Percentiles rank a stretch among this genome's conserved stretches.
Evolutionary conservation across 2,329 filamentous ascomycete genomes (phyloP).

Genomic region (Tolypocladium paradoxum): DNA sequence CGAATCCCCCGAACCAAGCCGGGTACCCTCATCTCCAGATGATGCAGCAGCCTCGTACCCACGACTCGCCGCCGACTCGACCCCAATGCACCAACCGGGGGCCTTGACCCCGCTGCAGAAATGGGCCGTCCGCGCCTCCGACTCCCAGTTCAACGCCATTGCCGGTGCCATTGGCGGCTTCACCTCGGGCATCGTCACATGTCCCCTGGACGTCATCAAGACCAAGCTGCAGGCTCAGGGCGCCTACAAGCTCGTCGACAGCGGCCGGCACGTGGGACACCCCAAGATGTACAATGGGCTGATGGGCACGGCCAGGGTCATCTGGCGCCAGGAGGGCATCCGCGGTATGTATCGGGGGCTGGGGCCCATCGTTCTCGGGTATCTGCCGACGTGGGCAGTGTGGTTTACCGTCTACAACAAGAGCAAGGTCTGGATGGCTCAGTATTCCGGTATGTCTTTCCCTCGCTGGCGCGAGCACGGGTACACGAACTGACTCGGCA

Average conservation of each 20-base stretch:
- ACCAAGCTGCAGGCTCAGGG: conserved; percentile 95
- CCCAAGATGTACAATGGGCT: conserved; percentile 71
- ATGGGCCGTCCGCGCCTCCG: conserved; percentile 46
- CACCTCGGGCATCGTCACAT: conserved; percentile 88
- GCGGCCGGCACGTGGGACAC: conserved; percentile 36
- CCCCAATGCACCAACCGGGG: conserved; percentile 19
- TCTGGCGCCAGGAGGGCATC: conserved; percentile 80
- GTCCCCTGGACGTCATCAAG: conserved; percentile 97
- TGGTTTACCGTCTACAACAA: conserved; percentile 96
- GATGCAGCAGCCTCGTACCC: conserved; percentile 25
- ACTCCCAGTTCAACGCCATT: conserved; percentile 67
- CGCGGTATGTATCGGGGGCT: conserved; percentile 87
- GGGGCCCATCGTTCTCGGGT: conserved; percentile 88
- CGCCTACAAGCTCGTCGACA: conserved; percentile 52
- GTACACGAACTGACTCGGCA: background rate
- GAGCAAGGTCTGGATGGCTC: conserved; percentile 63
- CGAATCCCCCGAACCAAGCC: conserved; percentile 26
- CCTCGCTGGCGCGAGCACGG: background rate
- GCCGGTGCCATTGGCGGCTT: conserved; percentile 84
- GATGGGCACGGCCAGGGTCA: conserved; percentile 72
- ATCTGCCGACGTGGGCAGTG: conserved; percentile 95
- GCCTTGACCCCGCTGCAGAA: conserved; percentile 36
- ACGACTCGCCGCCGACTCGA: conserved; percentile 14
- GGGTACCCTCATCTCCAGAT: conserved; percentile 18
- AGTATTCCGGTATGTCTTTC: conserved; percentile 45